Evolutionary conservation across 2,329 filamentous ascomycete genomes (phyloP), one percentile per base, ranked within the genome.

Genomic region (Diaporthe eres): DNA sequence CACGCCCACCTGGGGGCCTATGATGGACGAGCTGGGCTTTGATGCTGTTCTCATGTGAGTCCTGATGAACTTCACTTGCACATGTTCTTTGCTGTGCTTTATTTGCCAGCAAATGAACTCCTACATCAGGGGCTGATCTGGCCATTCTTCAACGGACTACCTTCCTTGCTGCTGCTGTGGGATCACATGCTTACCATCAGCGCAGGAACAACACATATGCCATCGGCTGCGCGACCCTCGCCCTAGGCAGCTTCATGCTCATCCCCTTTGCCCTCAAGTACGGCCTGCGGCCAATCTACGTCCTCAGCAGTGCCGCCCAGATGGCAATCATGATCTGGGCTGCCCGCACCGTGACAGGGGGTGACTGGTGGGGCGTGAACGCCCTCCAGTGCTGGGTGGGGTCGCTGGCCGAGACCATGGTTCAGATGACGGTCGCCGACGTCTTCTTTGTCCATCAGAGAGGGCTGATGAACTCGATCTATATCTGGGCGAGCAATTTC

Each of bases 361-460:
- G 79, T 0, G 88, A 90, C 51, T 80, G 87, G 63, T 85, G 87
- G 79, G 79, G 83, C 0, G 82, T 84, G 49, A 88, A 88, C 76
- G 77, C 86, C 0, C 58, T 89, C 22, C 80, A 81, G n/a, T 85
- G 88, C 49, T 81, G 87, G 28, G 79, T 84, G 4, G 88, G 87
- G 4, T 85, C 86, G 8, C 74, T 87, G 0, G 81, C 81, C 39
- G 87, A 89, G 78, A 81, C 82, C 0, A 80, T 88, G 37, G 84
- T 88, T 0, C 86, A 88, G 73, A 85, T 88, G 80, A 88, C 86
- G 0, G 83, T 88, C 15, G 83, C 84, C 15, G 87, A 88, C 77
- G 72, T 89, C 58, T 88, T 86, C 79, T 88, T 88, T 75, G 82
- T 88, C 5, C 87, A 88, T 70, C 82, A 89, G 72, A 82, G 85